Evolutionary conservation across 257 asterid species (phyloP).

Genomic region (Sherardia arvensis): DNA sequence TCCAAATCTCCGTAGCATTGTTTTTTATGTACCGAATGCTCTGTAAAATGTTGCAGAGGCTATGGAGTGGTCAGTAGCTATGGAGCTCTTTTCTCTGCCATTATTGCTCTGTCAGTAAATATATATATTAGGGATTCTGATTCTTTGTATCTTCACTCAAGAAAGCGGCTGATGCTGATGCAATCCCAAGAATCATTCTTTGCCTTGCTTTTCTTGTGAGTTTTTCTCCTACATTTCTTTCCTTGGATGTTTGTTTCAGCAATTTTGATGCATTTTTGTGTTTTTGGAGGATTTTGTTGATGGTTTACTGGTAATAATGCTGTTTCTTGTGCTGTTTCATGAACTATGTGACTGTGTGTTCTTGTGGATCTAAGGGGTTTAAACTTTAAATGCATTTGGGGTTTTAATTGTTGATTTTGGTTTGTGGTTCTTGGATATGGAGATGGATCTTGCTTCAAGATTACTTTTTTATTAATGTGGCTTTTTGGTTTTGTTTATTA

Average conservation of each 20-base stretch:
- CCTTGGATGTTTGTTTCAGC: not conserved
- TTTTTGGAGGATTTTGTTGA: not conserved
- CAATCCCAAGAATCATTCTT: slow-evolving; percentile 39
- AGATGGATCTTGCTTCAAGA: slow-evolving; percentile 2
- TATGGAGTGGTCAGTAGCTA: slow-evolving; percentile 8
- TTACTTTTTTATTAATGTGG: not conserved
- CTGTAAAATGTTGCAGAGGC: not conserved
- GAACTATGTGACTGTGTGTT: not conserved
- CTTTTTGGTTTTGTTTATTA: not conserved
- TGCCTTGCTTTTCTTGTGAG: slow-evolving; percentile 55
- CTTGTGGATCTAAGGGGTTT: slow-evolving; percentile 8
- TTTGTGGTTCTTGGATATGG: slow-evolving; percentile 2
- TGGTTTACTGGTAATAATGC: not conserved
- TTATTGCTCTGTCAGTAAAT: not conserved
- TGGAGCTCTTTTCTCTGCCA: slow-evolving; percentile 22
- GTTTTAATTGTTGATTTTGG: not conserved
- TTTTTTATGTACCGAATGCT: not conserved
- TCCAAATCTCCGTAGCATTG: not conserved
- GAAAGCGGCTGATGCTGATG: slow-evolving; percentile 27
- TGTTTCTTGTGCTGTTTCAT: not conserved
- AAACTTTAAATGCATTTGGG: not conserved
- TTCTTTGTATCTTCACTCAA: slow-evolving; percentile 27
- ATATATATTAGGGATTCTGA: not conserved
- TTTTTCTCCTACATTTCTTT: slow-evolving; percentile 15
- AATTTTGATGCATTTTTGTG: slow-evolving; percentile 2